A percentile compares a stretch with the other conserved stretches of the same genome.
Conservation (phyloP, 495 filamentous ascomycete genomes). For the Annulohypoxylon maeteangense region DNA sequence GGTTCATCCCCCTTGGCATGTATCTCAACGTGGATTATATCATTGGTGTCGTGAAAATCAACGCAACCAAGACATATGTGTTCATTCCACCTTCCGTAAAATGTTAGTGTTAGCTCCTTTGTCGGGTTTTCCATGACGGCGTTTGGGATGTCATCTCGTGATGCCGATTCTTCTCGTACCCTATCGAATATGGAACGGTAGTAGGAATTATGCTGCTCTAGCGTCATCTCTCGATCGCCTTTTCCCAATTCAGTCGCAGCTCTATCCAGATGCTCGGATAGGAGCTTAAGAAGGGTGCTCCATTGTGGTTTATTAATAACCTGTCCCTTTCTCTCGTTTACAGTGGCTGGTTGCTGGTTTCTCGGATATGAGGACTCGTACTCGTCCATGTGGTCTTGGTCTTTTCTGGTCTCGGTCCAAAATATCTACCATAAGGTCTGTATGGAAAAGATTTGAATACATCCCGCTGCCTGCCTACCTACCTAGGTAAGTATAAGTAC, state of each 20-base stretch:
- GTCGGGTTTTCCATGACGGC: constrained; percentile 10
- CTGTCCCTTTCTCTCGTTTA: neutral
- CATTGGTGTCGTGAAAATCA: neutral
- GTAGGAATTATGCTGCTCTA: constrained; percentile 11
- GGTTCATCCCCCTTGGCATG: constrained; percentile 11
- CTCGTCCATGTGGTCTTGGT: neutral
- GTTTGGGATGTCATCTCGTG: constrained; percentile 16
- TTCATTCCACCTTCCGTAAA: constrained; percentile 7
- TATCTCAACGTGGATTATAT: constrained; percentile 11
- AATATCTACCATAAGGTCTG: neutral
- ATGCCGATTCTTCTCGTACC: neutral
- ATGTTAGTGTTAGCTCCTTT: constrained; percentile 5
- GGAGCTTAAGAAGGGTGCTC: neutral
- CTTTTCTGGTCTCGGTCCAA: neutral
- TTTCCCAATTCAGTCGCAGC: neutral
- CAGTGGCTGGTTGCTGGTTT: neutral
- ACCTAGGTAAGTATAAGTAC: no score
- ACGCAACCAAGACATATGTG: neutral
- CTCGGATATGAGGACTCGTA: neutral
- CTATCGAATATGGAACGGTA: constrained; percentile 1
- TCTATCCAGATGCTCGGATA: neutral
- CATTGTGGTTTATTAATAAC: constrained; percentile 1
- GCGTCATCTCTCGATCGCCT: neutral
- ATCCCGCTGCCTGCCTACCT: neutral
- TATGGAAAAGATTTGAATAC: neutral